phyloP scores from a whole-genome alignment of 2,329 filamentous ascomycete genomes.

The Fonsecaea monophora region DNA sequence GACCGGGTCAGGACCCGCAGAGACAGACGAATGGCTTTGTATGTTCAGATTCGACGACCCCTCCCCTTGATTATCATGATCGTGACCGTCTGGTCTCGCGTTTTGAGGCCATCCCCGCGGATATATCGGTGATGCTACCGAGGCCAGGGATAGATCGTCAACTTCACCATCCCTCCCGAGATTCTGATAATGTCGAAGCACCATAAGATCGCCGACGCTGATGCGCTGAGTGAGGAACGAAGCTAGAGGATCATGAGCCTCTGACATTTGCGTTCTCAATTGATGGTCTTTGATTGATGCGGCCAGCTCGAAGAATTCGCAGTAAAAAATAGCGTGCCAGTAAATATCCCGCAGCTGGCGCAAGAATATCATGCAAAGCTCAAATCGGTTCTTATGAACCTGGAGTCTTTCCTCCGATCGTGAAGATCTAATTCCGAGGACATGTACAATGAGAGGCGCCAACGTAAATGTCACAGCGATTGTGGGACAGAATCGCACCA shows the following conservation, averaged over 20 bases:
- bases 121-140: background rate
- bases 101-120: background rate
- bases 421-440: slow-evolving; percentile 10
- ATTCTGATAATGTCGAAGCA: slow-evolving; percentile 16
- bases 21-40: background rate
- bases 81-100: background rate
- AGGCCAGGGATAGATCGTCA: background rate
- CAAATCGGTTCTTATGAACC: slow-evolving; percentile 16
- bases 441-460: slow-evolving; percentile 17
- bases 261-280: slow-evolving; percentile 13
- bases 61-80: background rate
- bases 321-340: slow-evolving; percentile 20
- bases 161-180: background rate
- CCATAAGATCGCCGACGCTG: slow-evolving; percentile 20
- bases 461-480: slow-evolving; percentile 16
- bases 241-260: slow-evolving; percentile 18
- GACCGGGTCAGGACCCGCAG: background rate
- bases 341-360: slow-evolving; percentile 17
- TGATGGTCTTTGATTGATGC: slow-evolving; percentile 16
- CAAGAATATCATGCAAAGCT: slow-evolving; percentile 18
- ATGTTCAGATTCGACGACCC: background rate
- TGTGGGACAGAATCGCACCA: slow-evolving; percentile 15
- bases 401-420: slow-evolving; percentile 8
- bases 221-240: slow-evolving; percentile 20
- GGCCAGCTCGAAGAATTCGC: slow-evolving; percentile 17